These are phyloP conservation scores for Gossypium anomalum DNA, from an alignment of 345 rosid genomes.

Conservation along the genomic window DNA sequence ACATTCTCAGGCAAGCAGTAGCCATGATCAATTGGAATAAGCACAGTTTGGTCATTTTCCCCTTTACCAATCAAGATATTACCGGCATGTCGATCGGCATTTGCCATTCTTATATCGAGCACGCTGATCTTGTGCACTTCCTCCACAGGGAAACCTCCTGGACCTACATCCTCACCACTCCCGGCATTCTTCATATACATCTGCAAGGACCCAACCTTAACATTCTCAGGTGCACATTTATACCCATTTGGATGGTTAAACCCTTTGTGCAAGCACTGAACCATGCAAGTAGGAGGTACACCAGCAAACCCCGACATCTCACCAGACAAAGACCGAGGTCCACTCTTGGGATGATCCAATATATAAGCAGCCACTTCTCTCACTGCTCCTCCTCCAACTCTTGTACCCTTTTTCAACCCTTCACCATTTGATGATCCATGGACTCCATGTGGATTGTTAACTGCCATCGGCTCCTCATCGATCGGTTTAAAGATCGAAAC, in stretches of 20 bases:
- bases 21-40: conserved; percentile 94
- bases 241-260: conserved; percentile 67
- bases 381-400: conserved; percentile 82
- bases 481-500: conserved; percentile 83
- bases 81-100: conserved; percentile 89
- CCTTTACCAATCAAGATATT: conserved; percentile 61
- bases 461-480: conserved; percentile 89
- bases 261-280: conserved; percentile 61
- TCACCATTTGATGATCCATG: conserved; percentile 62
- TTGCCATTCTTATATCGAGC: conserved; percentile 83
- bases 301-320: conserved; percentile 77
- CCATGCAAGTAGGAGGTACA: conserved; percentile 77
- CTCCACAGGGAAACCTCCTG: conserved; percentile 71
- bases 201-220: conserved; percentile 81
- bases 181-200: conserved; percentile 80
- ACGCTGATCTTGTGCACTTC: conserved; percentile 86
- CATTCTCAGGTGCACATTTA: conserved; percentile 24
- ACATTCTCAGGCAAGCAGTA: conserved; percentile 87
- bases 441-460: conserved; percentile 70
- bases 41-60: conserved; percentile 49
- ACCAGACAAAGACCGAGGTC: conserved; percentile 40
- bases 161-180: conserved; percentile 83
- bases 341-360: conserved; percentile 73
- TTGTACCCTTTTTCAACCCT: conserved; percentile 89
- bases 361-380: conserved; percentile 87